A percentile compares a stretch with the other conserved stretches of the same genome.
phyloP scores from a whole-genome alignment of 1,139 yeast species.

The Waltiozyma sp. region DNA sequence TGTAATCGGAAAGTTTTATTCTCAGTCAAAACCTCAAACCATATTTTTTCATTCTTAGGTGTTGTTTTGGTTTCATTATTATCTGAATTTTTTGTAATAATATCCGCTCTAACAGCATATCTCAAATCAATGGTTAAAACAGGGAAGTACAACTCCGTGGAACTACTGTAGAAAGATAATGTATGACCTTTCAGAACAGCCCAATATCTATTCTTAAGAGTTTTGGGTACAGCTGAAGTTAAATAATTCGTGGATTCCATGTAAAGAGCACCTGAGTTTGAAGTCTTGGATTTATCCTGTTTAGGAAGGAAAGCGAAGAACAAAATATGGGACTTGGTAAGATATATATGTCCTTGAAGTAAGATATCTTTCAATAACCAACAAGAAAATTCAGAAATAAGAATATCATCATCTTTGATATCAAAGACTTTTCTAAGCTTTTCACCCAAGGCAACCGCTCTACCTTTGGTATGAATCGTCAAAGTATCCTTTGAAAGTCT shows the following conservation, averaged over 20 bases:
- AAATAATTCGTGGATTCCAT: slow-evolving; percentile 8
- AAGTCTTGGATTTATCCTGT: slow-evolving; percentile 17
- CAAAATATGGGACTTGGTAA: slow-evolving; percentile 53
- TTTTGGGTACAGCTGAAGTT: slow-evolving; percentile 9
- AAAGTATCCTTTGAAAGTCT: slow-evolving; percentile 5
- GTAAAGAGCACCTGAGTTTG: slow-evolving; percentile 22
- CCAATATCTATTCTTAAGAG: slow-evolving; percentile 46
- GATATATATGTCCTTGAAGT: slow-evolving; percentile 73
- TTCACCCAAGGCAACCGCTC: slow-evolving; percentile 24
- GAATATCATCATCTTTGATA: slow-evolving; percentile 37
- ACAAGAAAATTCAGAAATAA: slow-evolving; percentile 50
- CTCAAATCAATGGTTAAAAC: slow-evolving; percentile 61
- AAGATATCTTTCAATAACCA: slow-evolving; percentile 80
- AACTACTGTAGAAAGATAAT: slow-evolving; percentile 53
- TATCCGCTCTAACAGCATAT: slow-evolving; percentile 50
- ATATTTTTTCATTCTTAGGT: slow-evolving; percentile 23
- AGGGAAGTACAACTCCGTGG: slow-evolving; percentile 81
- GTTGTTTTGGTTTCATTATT: slow-evolving; percentile 1
- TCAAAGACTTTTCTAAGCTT: slow-evolving; percentile 26
- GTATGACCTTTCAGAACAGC: slow-evolving; percentile 64
- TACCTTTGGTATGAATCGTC: slow-evolving; percentile 9
- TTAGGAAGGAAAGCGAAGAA: slow-evolving; percentile 80
- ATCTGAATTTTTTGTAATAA: slow-evolving; percentile 16
- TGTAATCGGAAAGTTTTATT: slow-evolving; percentile 51
- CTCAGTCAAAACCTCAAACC: slow-evolving; percentile 49